These are phyloP conservation scores for Phanerochaete sordida DNA, from an alignment of 768 basidiomycete species.

Conservation along the genomic window DNA sequence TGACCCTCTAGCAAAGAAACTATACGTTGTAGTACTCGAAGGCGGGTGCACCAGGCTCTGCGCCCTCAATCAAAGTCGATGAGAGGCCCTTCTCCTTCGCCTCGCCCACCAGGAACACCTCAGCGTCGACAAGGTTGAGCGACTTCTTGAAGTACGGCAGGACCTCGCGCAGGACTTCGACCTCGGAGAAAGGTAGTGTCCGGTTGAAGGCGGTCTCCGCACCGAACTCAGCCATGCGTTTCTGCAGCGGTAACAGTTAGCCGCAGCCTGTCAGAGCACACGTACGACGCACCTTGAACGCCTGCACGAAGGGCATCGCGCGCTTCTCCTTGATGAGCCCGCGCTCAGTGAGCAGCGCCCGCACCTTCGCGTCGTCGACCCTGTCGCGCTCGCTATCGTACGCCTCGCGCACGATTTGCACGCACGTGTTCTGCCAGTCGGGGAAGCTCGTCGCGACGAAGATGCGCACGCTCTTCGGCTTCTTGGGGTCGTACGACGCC, in stretches of 20 bases:
- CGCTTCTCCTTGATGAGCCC: constrained; percentile 95
- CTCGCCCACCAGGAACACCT: constrained; percentile 67
- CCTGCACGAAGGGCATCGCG: constrained; percentile 91
- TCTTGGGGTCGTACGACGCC: constrained; percentile 75
- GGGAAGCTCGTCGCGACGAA: constrained; percentile 92
- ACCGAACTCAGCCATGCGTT: constrained; percentile 77
- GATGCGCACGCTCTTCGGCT: constrained; percentile 81
- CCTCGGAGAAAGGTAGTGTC: constrained; percentile 79
- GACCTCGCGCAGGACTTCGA: constrained; percentile 63
- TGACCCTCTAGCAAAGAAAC: background rate
- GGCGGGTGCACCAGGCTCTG: constrained; percentile 84
- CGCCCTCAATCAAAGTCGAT: constrained; percentile 69
- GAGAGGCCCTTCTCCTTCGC: constrained; percentile 64
- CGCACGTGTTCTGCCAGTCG: constrained; percentile 87
- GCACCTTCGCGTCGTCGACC: constrained; percentile 82
- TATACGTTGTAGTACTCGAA: constrained; percentile 85
- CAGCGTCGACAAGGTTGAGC: constrained; percentile 65
- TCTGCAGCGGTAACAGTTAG: constrained; percentile 39
- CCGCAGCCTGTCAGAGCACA: background rate
- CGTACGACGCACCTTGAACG: constrained; percentile 71
- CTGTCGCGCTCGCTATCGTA: constrained; percentile 54
- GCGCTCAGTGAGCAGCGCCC: constrained; percentile 57
- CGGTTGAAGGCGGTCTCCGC: constrained; percentile 79
- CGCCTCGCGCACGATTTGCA: constrained; percentile 68
- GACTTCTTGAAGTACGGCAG: constrained; percentile 80